Conservation (phyloP, 768 basidiomycete species). For the Termitomyces sp. region DNA sequence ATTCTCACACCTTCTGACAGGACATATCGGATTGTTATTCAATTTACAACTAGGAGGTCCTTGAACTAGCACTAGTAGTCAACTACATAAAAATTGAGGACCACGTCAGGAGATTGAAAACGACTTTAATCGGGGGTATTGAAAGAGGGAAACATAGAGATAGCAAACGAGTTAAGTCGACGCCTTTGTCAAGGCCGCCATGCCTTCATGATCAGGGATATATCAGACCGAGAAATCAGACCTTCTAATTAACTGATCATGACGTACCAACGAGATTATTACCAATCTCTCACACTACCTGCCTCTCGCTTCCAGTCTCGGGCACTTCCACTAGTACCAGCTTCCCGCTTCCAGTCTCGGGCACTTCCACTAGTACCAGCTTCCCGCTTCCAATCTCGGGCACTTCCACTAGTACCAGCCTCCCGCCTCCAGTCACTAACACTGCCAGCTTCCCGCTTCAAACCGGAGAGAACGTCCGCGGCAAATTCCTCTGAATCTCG, state of each 20-base stretch:
- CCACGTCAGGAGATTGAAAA: background rate
- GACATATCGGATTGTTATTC: too few species aligned
- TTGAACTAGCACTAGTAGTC: background rate
- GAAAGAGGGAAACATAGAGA: background rate
- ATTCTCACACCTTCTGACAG: conserved; percentile 4
- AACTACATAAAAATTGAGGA: background rate
- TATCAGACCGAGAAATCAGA: background rate
- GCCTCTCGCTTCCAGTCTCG: conserved; percentile 16
- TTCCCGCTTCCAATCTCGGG: conserved; percentile 13
- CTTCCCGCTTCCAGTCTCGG: conserved; percentile 14
- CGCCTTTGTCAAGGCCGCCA: background rate
- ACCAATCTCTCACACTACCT: conserved; percentile 11
- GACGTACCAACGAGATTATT: background rate
- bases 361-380: conserved; percentile 11
- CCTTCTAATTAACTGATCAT: too few species aligned
- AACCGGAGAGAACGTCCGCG: background rate
- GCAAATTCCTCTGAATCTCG: background rate
- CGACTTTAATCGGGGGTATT: too few species aligned
- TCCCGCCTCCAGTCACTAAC: conserved; percentile 8
- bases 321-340: conserved; percentile 3
- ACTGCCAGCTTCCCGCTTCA: conserved; percentile 10
- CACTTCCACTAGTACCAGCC: conserved; percentile 14
- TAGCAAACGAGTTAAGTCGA: background rate
- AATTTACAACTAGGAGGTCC: background rate
- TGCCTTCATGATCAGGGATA: too few species aligned